phyloP scores from a whole-genome alignment of 768 basidiomycete species.

The Mycena galopus region DNA sequence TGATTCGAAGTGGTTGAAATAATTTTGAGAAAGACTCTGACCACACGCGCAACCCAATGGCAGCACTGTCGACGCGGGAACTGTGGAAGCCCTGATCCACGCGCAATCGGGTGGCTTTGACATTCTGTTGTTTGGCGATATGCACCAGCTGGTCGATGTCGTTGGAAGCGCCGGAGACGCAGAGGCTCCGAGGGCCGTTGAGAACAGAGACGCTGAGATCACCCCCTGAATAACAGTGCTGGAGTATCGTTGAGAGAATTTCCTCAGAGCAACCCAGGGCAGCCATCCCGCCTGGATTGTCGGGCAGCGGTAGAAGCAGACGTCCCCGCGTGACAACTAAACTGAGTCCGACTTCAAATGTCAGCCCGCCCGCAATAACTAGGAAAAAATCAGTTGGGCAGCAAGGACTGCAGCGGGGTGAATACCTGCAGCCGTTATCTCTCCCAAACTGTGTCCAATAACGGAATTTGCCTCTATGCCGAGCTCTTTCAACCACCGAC shows the following conservation, averaged over 20 bases:
- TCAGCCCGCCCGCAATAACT: conserved; percentile 24
- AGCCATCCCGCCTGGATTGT: conserved; percentile 29
- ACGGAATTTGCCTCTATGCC: conserved; percentile 24
- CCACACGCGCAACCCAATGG: conserved; percentile 19
- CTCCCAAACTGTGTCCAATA: conserved; percentile 35
- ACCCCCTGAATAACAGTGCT: not conserved
- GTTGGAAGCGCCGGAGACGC: conserved; percentile 17
- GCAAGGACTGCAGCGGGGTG: not conserved
- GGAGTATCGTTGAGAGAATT: not conserved
- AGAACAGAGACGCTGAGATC: conserved; percentile 23
- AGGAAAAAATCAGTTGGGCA: not conserved
- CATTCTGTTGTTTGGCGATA: conserved; percentile 13
- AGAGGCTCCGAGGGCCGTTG: conserved; percentile 26
- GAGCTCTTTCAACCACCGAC: conserved; percentile 26
- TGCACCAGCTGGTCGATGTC: conserved; percentile 18
- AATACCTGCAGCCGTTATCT: conserved; percentile 35
- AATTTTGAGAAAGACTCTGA: not conserved
- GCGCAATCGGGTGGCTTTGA: conserved; percentile 24
- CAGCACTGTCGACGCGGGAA: conserved; percentile 17
- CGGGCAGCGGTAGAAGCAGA: conserved; percentile 15
- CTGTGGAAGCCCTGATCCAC: conserved; percentile 35
- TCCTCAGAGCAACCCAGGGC: conserved; percentile 21
- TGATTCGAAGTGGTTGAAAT: conserved; percentile 14
- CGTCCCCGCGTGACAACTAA: conserved; percentile 22
- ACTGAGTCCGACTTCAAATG: conserved; percentile 28